phyloP scores from a whole-genome alignment of 164 flowering plant genomes.

The Sextonia rubra region DNA sequence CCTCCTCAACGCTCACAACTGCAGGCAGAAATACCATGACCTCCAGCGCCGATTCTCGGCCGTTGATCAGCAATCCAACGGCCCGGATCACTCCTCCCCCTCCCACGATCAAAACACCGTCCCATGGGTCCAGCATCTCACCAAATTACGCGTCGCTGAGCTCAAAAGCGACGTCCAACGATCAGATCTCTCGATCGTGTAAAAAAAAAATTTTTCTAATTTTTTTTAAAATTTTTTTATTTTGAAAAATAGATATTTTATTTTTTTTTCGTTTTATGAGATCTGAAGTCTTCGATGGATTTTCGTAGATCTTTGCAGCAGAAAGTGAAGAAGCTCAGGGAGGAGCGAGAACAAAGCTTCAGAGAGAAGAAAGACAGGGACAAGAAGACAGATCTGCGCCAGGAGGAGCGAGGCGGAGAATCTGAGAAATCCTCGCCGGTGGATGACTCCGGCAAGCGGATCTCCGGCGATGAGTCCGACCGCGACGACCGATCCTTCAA shows the following conservation, averaged over 20 bases:
- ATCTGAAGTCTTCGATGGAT: not conserved
- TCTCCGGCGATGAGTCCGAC: constrained; percentile 26
- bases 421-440: constrained; percentile 3
- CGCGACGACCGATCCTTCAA: no score
- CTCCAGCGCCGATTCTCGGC: constrained; percentile 53
- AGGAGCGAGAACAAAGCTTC: constrained; percentile 49
- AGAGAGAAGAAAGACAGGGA: constrained; percentile 13
- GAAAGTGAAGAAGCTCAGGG: constrained; percentile 68
- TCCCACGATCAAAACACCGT: constrained; percentile 10
- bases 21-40: constrained; percentile 50
- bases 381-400: constrained; percentile 53
- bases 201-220: constrained; percentile 11
- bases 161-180: constrained; percentile 62
- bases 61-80: constrained; percentile 1
- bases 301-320: constrained; percentile 58
- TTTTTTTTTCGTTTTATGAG: not conserved
- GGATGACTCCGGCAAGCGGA: not conserved
- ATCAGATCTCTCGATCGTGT: constrained; percentile 81
- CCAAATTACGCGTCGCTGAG: constrained; percentile 70
- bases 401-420: constrained; percentile 5
- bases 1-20: constrained; percentile 42
- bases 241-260: not conserved
- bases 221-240: not conserved
- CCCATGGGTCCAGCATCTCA: constrained; percentile 70
- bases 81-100: not conserved